Conservation (phyloP, 129 eudicot species). For the Dittrichia graveolens region DNA sequence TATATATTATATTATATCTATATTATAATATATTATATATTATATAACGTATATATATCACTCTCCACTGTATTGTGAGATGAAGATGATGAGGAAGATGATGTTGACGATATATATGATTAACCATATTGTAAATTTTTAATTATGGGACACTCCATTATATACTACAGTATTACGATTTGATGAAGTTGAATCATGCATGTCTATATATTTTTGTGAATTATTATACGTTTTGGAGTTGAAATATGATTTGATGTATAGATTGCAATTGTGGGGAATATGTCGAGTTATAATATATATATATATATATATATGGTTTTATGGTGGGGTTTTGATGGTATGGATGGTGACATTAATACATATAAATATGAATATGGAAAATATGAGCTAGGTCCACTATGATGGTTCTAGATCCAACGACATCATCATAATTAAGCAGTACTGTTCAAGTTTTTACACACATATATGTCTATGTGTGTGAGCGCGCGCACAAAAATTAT, state of each 20-base stretch:
- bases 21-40: constrained; percentile 20
- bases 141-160: constrained; percentile 38
- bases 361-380: constrained; percentile 12
- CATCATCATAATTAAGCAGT: not conserved
- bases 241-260: constrained; percentile 15
- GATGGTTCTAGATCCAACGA: constrained; percentile 33
- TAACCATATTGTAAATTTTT: constrained; percentile 71
- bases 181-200: constrained; percentile 6
- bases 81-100: constrained; percentile 46
- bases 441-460: no score
- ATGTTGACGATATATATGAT: constrained; percentile 46
- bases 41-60: constrained; percentile 46
- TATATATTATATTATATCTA: constrained; percentile 30
- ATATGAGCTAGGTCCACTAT: constrained; percentile 35
- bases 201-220: constrained; percentile 3
- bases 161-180: constrained; percentile 37
- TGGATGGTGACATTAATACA: constrained; percentile 36
- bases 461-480: no score
- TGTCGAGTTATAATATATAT: no score
- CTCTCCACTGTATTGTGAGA: constrained; percentile 50
- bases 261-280: constrained; percentile 13
- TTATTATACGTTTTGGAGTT: not conserved
- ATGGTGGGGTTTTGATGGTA: constrained; percentile 27
- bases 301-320: constrained; percentile 7
- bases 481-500: no score